Percentiles rank a stretch among this genome's conserved stretches.
Evolutionary conservation across 108 stramenopile species (phyloP).

Genomic region (Epithemia pelagica): DNA sequence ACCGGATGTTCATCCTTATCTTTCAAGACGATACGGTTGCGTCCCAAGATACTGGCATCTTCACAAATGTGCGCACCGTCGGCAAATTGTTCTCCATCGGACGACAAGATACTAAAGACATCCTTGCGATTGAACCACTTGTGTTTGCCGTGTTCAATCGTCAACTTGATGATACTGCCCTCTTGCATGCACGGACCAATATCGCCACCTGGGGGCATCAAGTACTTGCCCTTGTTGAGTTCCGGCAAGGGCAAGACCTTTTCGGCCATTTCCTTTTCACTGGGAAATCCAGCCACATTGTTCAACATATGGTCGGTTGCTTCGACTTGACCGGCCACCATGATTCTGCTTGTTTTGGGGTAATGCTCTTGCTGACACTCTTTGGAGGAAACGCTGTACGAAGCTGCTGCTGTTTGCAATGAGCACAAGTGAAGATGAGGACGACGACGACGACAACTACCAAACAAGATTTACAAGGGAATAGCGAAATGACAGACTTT

Average conservation of each 20-base stretch:
- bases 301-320: neutral
- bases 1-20: neutral
- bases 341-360: slow-evolving; percentile 2
- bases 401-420: too few species aligned
- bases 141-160: slow-evolving; percentile 2
- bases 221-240: neutral
- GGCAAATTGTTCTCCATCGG: neutral
- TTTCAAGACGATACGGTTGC: neutral
- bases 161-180: neutral
- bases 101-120: neutral
- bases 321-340: slow-evolving; percentile 3
- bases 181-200: neutral
- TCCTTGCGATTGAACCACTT: neutral
- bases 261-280: neutral
- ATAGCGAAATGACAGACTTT: too few species aligned
- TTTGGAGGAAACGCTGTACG: too few species aligned
- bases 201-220: neutral
- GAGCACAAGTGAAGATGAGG: too few species aligned
- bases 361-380: too few species aligned
- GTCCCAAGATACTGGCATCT: slow-evolving; percentile 1
- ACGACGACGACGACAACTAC: too few species aligned
- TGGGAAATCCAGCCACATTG: slow-evolving; percentile 2
- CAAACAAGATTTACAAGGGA: too few species aligned
- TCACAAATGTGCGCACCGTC: neutral
- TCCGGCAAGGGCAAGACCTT: neutral